Evolutionary conservation across 371 early-diverging fungal genomes (phyloP).

Genomic region (Zychaea mexicana): DNA sequence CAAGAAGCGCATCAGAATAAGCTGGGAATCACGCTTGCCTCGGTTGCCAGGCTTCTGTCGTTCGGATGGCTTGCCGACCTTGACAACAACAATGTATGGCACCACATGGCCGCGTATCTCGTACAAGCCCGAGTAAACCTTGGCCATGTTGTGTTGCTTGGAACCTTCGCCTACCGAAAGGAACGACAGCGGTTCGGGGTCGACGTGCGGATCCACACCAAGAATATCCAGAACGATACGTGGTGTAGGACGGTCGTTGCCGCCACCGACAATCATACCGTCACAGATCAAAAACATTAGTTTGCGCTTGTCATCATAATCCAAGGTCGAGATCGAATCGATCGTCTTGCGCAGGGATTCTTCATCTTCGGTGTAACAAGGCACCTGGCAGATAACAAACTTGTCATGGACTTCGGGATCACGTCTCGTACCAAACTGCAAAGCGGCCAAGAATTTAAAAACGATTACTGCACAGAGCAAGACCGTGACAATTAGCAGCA

Average conservation of each 20-base stretch:
- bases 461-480: conserved; percentile 80
- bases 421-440: conserved; percentile 62
- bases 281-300: conserved; percentile 77
- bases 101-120: conserved; percentile 78
- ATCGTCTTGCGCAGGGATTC: conserved; percentile 67
- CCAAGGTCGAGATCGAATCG: conserved; percentile 65
- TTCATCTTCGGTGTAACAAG: conserved; percentile 79
- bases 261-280: conserved; percentile 85
- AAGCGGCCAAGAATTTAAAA: conserved; percentile 87
- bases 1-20: conserved; percentile 83
- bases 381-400: conserved; percentile 84
- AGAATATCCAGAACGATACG: conserved; percentile 82
- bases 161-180: conserved; percentile 79
- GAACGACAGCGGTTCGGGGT: conserved; percentile 83
- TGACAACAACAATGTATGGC: conserved; percentile 79
- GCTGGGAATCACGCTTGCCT: conserved; percentile 89
- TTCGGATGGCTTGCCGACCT: conserved; percentile 74
- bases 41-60: conserved; percentile 81
- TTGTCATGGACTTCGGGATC: conserved; percentile 80
- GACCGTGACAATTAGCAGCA: conserved; percentile 73
- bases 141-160: conserved; percentile 83
- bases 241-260: conserved; percentile 90
- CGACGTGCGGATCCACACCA: conserved; percentile 71
- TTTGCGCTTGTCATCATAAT: conserved; percentile 72
- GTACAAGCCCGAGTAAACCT: conserved; percentile 88